phyloP scores from a whole-genome alignment of 495 filamentous ascomycete species.

The Annulohypoxylon maeteangense region DNA sequence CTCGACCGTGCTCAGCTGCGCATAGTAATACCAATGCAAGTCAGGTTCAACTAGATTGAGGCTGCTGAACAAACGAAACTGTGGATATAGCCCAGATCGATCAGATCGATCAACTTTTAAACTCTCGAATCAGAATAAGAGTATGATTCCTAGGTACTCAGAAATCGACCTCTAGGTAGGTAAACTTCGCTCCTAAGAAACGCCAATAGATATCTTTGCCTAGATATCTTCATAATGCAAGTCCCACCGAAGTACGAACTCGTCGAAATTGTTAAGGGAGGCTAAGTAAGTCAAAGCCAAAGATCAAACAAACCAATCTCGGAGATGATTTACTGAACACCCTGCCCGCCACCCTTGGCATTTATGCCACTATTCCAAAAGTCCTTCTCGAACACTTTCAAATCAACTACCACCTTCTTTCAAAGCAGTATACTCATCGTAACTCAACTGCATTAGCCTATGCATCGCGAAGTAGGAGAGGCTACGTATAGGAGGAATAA shows the following conservation, averaged over 20 bases:
- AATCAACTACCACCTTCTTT: not conserved
- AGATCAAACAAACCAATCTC: not conserved
- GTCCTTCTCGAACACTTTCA: constrained; percentile 5
- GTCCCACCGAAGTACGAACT: not conserved
- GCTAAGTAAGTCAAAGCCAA: not conserved
- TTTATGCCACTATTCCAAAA: constrained; percentile 5
- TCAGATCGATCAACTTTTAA: not conserved
- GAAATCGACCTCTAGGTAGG: no score
- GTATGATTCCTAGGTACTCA: not conserved
- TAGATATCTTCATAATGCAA: not conserved
- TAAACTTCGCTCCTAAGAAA: not conserved
- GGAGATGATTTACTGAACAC: not conserved
- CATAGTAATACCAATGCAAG: no score
- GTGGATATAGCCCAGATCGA: not conserved
- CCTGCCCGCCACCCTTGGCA: not conserved
- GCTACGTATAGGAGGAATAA: not conserved
- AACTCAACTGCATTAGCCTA: not conserved
- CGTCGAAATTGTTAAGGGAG: not conserved
- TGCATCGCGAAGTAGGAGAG: not conserved
- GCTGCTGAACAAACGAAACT: no score
- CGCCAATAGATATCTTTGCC: not conserved
- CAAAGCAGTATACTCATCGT: constrained; percentile 1
- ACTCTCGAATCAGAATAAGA: not conserved
- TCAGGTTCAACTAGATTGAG: no score
- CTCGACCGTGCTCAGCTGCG: no score